These are phyloP conservation scores for Gonium pectorale DNA, from an alignment of 139 green algal species.

Conservation along the genomic window DNA sequence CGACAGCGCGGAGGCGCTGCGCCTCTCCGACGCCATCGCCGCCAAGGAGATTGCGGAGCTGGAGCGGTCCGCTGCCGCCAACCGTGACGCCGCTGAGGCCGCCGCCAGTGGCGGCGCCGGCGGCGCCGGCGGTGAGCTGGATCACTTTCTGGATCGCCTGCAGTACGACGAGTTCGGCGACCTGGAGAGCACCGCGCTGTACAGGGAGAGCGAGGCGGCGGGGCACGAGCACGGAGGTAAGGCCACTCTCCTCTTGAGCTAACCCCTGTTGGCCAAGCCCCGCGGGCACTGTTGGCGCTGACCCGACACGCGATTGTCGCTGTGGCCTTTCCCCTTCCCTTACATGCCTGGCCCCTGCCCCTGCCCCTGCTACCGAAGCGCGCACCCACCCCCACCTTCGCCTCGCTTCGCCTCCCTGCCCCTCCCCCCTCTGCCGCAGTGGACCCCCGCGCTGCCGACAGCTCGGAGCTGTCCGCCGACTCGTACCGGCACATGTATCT, in stretches of 20 bases:
- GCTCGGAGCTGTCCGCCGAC: slow-evolving; percentile 1
- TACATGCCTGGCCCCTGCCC: neutral
- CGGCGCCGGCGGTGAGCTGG: neutral
- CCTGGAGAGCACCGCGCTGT: neutral
- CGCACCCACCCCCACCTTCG: neutral
- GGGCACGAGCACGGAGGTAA: slow-evolving; percentile 28
- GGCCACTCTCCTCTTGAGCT: too few species aligned
- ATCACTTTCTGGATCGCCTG: slow-evolving; percentile 9
- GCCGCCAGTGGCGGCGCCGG: neutral
- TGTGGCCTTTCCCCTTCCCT: neutral
- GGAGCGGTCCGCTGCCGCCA: too few species aligned
- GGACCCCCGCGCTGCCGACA: slow-evolving; percentile 7
- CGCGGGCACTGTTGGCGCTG: too few species aligned
- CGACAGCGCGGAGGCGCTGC: slow-evolving; percentile 6
- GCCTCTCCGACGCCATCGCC: too few species aligned
- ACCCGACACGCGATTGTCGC: too few species aligned
- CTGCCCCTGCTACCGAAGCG: too few species aligned
- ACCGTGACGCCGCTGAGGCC: neutral
- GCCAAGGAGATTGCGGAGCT: too few species aligned
- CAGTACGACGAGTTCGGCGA: slow-evolving; percentile 46
- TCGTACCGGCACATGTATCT: slow-evolving; percentile 36
- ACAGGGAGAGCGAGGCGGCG: neutral
- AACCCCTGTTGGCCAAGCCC: too few species aligned
- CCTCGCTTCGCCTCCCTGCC: too few species aligned
- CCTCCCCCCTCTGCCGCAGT: slow-evolving; percentile 1